These are phyloP conservation scores for Macrolepiota fuliginosa DNA, from an alignment of 768 basidiomycete genomes.

Conservation along the genomic window DNA sequence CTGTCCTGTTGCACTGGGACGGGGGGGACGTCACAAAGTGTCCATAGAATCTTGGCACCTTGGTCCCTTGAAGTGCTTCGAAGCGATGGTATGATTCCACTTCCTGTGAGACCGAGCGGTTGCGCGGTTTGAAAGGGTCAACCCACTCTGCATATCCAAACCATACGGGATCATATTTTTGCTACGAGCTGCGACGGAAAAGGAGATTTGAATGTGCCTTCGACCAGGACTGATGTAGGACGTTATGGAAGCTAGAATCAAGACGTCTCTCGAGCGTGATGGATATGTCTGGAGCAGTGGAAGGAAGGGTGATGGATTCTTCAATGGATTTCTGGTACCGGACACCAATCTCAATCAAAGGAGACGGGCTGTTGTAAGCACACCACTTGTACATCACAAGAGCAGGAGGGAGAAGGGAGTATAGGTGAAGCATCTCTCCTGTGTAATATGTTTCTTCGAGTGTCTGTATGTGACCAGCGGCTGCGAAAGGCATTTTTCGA, in stretches of 20 bases:
- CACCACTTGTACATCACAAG: not conserved
- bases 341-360: not conserved
- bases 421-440: not conserved
- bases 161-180: not conserved
- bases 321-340: not conserved
- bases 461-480: too few relatives aligned
- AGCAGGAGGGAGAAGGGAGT: not conserved
- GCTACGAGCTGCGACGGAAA: not conserved
- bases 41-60: not conserved
- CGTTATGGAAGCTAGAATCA: not conserved
- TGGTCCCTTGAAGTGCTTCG: not conserved
- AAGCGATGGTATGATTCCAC: not conserved
- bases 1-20: not conserved
- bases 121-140: not conserved
- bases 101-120: not conserved
- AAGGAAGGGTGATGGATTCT: not conserved
- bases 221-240: not conserved
- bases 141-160: not conserved
- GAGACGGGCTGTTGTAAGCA: not conserved
- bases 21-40: not conserved
- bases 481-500: too few relatives aligned
- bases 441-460: not conserved
- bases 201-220: not conserved
- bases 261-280: not conserved
- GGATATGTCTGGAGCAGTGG: not conserved